A percentile compares a stretch with the other conserved stretches of the same genome.
These are phyloP conservation scores for Saccharomycodes ludwigii DNA, from an alignment of 805 yeast species.

Conservation along the genomic window DNA sequence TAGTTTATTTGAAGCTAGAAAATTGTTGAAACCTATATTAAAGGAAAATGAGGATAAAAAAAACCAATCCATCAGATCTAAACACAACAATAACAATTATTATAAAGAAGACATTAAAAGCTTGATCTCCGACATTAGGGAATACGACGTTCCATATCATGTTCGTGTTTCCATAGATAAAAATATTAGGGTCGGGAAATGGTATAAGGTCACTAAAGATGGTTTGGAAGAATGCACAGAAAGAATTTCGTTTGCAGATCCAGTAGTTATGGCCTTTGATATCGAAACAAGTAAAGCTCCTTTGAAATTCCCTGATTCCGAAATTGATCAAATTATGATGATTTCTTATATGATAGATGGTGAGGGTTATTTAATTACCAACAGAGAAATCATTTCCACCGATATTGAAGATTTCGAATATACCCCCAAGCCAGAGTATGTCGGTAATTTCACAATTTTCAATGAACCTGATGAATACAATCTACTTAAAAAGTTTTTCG, in stretches of 20 bases:
- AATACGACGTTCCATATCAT: conserved; percentile 93
- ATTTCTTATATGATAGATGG: conserved; percentile 99
- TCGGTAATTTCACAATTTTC: conserved; percentile 79
- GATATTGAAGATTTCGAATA: conserved; percentile 96
- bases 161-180: conserved; percentile 92
- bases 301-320: conserved; percentile 85
- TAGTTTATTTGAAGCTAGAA: conserved; percentile 66
- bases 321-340: conserved; percentile 93
- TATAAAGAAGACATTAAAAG: conserved; percentile 43
- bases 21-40: conserved; percentile 56
- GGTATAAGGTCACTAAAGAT: conserved; percentile 73
- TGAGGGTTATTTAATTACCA: conserved; percentile 86
- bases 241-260: conserved; percentile 90
- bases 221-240: conserved; percentile 46
- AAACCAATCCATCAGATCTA: conserved; percentile 30
- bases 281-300: conserved; percentile 97
- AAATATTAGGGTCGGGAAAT: conserved; percentile 81
- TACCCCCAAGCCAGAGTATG: conserved; percentile 93
- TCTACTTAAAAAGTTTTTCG: conserved; percentile 65
- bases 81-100: conserved; percentile 11
- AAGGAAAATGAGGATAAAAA: conserved; percentile 49
- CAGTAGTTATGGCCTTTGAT: conserved; percentile 92
- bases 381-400: conserved; percentile 84
- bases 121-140: conserved; percentile 67
- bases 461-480: conserved; percentile 81